Conservation (phyloP, 441 rosid species). For the Erysimum pusillum region DNA sequence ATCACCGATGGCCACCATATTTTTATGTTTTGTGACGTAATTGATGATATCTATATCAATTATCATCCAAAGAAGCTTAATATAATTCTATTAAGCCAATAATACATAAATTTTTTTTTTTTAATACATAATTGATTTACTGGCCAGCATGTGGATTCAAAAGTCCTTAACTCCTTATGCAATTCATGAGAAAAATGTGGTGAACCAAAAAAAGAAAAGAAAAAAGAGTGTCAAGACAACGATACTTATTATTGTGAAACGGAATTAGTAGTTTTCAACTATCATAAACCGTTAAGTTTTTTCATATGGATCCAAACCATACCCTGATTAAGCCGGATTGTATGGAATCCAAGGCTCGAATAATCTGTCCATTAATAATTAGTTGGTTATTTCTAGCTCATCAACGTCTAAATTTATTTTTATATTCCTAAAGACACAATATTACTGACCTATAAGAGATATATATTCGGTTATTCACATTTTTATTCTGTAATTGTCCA, state of each 20-base stretch:
- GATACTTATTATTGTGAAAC: neutral
- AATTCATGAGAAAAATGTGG: neutral
- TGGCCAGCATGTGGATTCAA: neutral
- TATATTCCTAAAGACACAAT: neutral
- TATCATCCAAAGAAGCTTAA: neutral
- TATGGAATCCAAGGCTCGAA: neutral
- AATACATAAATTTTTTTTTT: too few relatives aligned
- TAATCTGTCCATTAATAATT: constrained; percentile 1
- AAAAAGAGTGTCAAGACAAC: too few relatives aligned
- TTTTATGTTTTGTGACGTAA: constrained; percentile 26
- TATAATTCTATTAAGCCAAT: neutral
- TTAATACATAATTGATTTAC: neutral
- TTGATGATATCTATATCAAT: neutral
- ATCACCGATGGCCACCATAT: constrained; percentile 36
- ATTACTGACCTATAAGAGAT: neutral
- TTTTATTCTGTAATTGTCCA: neutral
- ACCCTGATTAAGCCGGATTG: neutral
- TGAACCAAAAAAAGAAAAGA: neutral
- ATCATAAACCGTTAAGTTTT: neutral
- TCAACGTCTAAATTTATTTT: neutral
- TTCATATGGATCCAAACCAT: neutral
- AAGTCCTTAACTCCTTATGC: neutral
- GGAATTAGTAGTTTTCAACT: neutral
- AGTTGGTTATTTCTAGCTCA: neutral
- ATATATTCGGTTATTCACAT: neutral